Evolutionary conservation across 2,329 filamentous ascomycete genomes (phyloP).

Genomic region (Talaromyces marneffei): DNA sequence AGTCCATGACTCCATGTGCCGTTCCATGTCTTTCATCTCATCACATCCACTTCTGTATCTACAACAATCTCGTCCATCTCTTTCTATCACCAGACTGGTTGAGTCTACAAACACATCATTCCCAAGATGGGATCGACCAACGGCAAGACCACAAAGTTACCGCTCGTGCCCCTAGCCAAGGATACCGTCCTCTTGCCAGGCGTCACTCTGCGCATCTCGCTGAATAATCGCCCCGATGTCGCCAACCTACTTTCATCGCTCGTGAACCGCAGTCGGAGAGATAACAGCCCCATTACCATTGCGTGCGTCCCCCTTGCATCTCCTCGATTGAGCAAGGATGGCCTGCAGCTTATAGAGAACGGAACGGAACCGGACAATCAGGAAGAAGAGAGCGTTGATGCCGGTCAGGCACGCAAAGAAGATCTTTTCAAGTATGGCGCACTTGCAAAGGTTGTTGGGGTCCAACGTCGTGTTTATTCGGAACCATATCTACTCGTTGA

Average conservation of each 20-base stretch:
- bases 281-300: conserved; percentile 66
- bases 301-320: conserved; percentile 83
- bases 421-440: conserved; percentile 82
- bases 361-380: conserved; percentile 43
- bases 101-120: not conserved
- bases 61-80: not conserved
- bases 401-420: conserved; percentile 56
- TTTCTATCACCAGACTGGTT: not conserved
- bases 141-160: conserved; percentile 47
- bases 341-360: conserved; percentile 67
- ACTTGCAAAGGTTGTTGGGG: conserved; percentile 69
- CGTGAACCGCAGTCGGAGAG: conserved; percentile 66
- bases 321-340: conserved; percentile 65
- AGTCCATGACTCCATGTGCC: not conserved
- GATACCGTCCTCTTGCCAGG: conserved; percentile 80
- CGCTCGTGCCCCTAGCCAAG: conserved; percentile 75
- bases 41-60: not conserved
- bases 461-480: conserved; percentile 67
- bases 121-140: conserved; percentile 32
- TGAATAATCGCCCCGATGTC: conserved; percentile 79
- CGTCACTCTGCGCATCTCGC: conserved; percentile 74
- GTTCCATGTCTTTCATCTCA: not conserved
- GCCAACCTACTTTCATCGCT: conserved; percentile 79
- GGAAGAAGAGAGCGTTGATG: conserved; percentile 49
- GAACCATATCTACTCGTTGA: conserved; percentile 84